Base-by-base conservation (phyloP, 1,284 basidiomycete species). In the Cryptococcus jaspeensis region DNA sequence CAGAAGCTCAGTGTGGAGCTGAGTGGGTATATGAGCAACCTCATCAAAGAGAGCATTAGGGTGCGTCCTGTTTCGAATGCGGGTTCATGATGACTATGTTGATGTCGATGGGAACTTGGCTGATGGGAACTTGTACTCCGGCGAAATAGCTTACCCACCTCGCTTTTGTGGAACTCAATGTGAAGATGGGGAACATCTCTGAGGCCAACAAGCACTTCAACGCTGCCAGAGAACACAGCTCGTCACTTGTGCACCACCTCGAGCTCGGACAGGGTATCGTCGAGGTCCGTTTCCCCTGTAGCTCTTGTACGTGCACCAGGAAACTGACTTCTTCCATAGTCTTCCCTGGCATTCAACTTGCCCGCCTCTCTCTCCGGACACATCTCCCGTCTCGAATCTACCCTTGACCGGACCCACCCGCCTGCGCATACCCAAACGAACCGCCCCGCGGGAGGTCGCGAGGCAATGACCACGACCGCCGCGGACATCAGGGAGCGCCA, bases 31-130 rank as follows among this genome's bases (percentile, higher is more conserved):
- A 63, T 73, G 61, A 70, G 67, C 54, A 76, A 74, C 54, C 62
- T 76, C 25, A 75, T 75, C 66, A 74, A 72, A 50, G 74, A 76
- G 63, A 70, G 67, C 55, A 76, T 76, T 32, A 48, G 74, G 28
- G 74, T 76, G 59, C 63, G 74, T 61, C 6, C 1, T 1, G 3
- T 18, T 36, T 25, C 37, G 35, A 16, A 37, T 18, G 16, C n/a
- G n/a, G 20, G 22, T 16, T 37, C 11, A 48, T 44, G 42, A 18
- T 25, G 23, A 8, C 52, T 48, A 35, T 3, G 1, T 25, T 40
- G 2, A 2, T 25, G 13, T 37, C 28, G 25, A 11, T 2, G 39
- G 3, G 25, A 3, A 32, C 38, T 32, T 25, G 13, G 28, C 28
- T 32, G 28, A 32, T 9, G 28, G 28, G 28, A 5, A 32, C 28